Evolutionary conservation across 2,329 filamentous ascomycete species (phyloP).

Genomic region (Monosporascus sp.): DNA sequence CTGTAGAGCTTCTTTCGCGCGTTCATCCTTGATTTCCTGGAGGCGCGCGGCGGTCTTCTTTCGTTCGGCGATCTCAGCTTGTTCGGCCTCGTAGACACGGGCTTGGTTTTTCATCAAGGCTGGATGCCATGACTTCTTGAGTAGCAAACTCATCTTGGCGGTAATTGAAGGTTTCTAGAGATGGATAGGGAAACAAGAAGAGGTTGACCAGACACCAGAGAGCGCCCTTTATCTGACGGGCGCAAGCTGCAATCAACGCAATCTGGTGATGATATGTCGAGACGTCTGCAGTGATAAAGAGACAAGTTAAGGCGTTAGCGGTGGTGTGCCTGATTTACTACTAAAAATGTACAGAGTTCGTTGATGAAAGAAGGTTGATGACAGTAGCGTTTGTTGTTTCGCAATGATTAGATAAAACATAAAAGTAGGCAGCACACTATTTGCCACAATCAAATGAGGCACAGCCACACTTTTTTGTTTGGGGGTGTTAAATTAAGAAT

Average conservation of each 20-base stretch:
- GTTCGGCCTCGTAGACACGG: conserved; percentile 73
- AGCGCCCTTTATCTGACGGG: too few species aligned
- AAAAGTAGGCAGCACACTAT: neutral
- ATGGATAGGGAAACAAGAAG: neutral
- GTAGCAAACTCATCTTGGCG: neutral
- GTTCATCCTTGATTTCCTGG: conserved; percentile 91
- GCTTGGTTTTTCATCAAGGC: conserved; percentile 71
- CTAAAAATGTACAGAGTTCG: too few species aligned
- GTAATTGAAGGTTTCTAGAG: neutral
- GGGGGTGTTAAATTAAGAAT: neutral
- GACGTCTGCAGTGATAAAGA: too few species aligned
- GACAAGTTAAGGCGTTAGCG: too few species aligned
- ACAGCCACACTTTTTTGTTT: neutral
- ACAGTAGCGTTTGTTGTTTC: neutral
- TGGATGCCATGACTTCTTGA: neutral
- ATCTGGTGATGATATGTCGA: too few species aligned
- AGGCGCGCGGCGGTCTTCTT: conserved; percentile 88
- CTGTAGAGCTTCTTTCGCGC: conserved; percentile 86
- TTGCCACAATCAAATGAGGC: neutral
- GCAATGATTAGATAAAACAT: neutral
- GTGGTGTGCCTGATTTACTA: too few species aligned
- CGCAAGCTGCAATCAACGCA: too few species aligned
- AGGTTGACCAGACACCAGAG: neutral
- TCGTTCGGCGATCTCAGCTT: conserved; percentile 66
- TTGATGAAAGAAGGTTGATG: neutral